Base-by-base conservation (phyloP, 177 flowering plant genomes). In the Tripterygium wilfordii region DNA sequence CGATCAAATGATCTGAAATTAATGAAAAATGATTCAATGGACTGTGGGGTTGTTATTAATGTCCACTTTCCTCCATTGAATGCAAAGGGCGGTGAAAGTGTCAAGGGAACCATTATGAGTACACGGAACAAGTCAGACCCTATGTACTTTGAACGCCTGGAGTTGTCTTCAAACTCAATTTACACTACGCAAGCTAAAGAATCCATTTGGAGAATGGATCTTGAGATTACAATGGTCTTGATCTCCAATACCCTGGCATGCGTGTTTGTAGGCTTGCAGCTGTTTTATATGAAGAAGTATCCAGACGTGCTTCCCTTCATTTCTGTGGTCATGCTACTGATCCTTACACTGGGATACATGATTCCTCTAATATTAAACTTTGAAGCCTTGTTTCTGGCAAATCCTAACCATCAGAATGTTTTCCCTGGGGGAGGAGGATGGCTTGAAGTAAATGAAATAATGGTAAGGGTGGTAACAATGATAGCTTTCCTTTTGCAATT, bases 341-440 rank as follows among this genome's bases (percentile, higher is more conserved):
- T 74, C 43, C 80, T 85, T 46, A 66, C 80, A 19, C 48, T 81
- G 5, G 88, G 92, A 21, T 68, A 69, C 50, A 66, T 77, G 80
- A 64, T 81, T 28, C 82, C 80, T 48, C 61, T 79, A 13, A 55
- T 84, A 28, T 62, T 75, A 20, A 84, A 77, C 63, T 75, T 81
- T 29, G 88, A 79, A 54, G 83, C 78, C 45, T 8, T 78, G 36
- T 68, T 79, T 52, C 12, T 53, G 20, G 16, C 43, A 3, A 56
- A 41, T 17, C 58, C 24, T 3, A 57, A 58, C 39, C 54, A 38
- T 24, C 57, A 49, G n/a, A 50, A 51, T 36, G 51, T 70, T 6
- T 56, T 67, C 25, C 36, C 50, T 14, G 62, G 66, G n/a, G 60
- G 53, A 33, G 70, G 67, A 18, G 78, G 73, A 41, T 75, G 85